Evolutionary conservation across 2,329 filamentous ascomycete species (phyloP).

Genomic region (Penicillium sp.): DNA sequence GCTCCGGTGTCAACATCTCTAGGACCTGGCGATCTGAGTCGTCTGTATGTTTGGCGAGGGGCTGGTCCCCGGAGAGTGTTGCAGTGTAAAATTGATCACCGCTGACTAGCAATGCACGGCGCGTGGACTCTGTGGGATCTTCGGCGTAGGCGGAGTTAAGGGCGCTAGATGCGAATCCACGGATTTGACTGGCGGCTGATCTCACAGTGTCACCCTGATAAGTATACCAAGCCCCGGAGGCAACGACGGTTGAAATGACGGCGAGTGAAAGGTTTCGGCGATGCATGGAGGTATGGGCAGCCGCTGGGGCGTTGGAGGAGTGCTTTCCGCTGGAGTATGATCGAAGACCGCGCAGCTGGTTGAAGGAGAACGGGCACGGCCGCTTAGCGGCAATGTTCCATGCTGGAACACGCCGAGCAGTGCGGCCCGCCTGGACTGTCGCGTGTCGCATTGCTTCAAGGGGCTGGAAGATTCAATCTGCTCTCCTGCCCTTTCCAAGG

Average conservation of each 20-base stretch:
- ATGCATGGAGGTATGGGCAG: conserved; percentile 51
- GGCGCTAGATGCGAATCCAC: conserved; percentile 26
- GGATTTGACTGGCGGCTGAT: conserved; percentile 26
- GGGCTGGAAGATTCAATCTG: conserved; percentile 3
- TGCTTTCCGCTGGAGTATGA: conserved; percentile 38
- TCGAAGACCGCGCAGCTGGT: conserved; percentile 40
- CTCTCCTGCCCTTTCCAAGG: conserved; percentile 8
- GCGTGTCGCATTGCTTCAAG: conserved; percentile 50
- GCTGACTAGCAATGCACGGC: conserved; percentile 78
- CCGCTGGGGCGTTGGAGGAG: conserved; percentile 36
- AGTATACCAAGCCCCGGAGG: conserved; percentile 52
- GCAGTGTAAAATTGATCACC: conserved; percentile 89
- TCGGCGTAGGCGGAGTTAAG: conserved; percentile 35
- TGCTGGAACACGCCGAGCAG: conserved; percentile 48
- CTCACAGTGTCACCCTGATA: conserved; percentile 44
- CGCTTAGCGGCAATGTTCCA: conserved; percentile 45
- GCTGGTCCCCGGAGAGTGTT: conserved; percentile 79
- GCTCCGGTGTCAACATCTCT: conserved; percentile 95
- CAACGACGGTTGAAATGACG: conserved; percentile 50
- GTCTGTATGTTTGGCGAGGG: conserved; percentile 84
- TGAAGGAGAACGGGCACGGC: conserved; percentile 39
- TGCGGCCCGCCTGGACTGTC: conserved; percentile 49
- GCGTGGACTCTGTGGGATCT: conserved; percentile 55
- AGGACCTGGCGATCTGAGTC: conserved; percentile 82
- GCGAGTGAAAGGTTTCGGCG: conserved; percentile 52